Conservation (phyloP, 2,329 filamentous ascomycete genomes). For the Blumeria graminis region DNA sequence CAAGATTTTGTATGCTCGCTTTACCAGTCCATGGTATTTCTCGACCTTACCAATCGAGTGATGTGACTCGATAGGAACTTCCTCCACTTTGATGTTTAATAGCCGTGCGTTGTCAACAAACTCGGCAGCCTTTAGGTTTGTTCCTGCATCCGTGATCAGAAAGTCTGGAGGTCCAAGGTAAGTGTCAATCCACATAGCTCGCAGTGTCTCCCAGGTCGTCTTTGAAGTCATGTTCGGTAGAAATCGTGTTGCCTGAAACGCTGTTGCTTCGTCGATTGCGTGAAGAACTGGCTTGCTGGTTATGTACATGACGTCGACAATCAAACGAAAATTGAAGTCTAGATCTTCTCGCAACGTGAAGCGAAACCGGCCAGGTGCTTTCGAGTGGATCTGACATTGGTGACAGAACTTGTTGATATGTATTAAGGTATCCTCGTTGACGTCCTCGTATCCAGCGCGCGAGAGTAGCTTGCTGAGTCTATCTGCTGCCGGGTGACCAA, state of each 20-base stretch:
- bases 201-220: no score
- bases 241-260: background rate
- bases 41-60: background rate
- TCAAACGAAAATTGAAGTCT: conserved; percentile 2
- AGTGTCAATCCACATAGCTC: background rate
- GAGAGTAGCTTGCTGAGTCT: background rate
- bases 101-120: background rate
- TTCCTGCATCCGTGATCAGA: background rate
- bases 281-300: background rate
- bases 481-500: background rate
- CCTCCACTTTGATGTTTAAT: background rate
- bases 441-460: background rate
- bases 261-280: background rate
- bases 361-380: background rate
- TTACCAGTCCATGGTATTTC: background rate
- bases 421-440: background rate
- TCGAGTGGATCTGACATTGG: background rate
- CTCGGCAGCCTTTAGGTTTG: background rate
- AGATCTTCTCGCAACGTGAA: background rate
- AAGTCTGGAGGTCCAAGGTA: background rate
- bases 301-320: conserved; percentile 3
- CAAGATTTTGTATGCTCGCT: background rate
- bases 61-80: background rate
- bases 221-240: no score
- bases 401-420: background rate